phyloP scores from a whole-genome alignment of 1,139 yeast genomes.

The Ogataea hybrid region DNA sequence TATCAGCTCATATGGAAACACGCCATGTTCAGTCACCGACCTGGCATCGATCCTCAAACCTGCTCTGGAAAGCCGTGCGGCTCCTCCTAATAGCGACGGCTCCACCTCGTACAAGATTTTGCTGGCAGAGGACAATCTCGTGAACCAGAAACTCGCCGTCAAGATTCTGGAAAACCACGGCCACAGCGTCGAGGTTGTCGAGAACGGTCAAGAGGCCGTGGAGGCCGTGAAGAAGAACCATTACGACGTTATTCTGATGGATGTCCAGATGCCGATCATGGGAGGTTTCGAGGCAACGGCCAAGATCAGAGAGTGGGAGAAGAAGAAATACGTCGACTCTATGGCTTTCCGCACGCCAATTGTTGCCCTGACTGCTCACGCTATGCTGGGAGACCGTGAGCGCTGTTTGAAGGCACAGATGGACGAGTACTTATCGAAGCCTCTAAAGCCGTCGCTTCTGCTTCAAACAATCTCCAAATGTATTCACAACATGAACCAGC shows the following conservation, averaged over 20 bases:
- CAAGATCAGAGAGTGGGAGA: conserved; percentile 84
- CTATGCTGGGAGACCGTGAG: conserved; percentile 88
- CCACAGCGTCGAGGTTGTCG: conserved; percentile 78
- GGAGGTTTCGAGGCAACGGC: conserved; percentile 93
- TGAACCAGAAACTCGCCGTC: conserved; percentile 83
- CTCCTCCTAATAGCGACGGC: conserved; percentile 77
- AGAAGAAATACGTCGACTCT: conserved; percentile 72
- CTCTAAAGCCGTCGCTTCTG: conserved; percentile 76
- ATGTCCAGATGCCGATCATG: conserved; percentile 95
- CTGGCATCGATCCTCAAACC: conserved; percentile 81
- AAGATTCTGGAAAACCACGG: conserved; percentile 80
- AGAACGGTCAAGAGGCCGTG: conserved; percentile 79
- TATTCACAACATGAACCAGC: conserved; percentile 63
- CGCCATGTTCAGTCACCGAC: conserved; percentile 81
- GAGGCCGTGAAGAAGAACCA: conserved; percentile 67
- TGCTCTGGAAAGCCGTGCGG: conserved; percentile 78
- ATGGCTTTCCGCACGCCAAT: conserved; percentile 71
- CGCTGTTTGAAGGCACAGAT: conserved; percentile 82
- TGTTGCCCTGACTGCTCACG: conserved; percentile 88
- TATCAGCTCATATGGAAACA: conserved; percentile 82
- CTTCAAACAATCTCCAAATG: conserved; percentile 85
- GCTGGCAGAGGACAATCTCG: conserved; percentile 84
- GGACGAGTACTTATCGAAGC: conserved; percentile 89
- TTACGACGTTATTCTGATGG: conserved; percentile 86
- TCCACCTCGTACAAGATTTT: conserved; percentile 71